A percentile compares a stretch with the other conserved stretches of the same genome.
Conservation (phyloP, 306 rosid genomes). For the Dryas alaskensis region DNA sequence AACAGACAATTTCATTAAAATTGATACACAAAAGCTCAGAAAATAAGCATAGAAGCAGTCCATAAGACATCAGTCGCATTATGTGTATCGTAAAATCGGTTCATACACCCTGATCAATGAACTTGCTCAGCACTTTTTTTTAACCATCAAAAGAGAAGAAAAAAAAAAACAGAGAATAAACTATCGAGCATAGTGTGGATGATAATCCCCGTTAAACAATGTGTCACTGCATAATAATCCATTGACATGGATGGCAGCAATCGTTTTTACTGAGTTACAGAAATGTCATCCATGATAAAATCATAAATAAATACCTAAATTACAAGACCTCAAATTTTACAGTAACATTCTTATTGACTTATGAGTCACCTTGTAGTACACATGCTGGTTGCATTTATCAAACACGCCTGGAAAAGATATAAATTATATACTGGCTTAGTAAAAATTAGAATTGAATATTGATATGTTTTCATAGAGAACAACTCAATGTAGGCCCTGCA, state of each 20-base stretch:
- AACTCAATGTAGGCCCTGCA: neutral
- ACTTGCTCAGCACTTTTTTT: neutral
- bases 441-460: neutral
- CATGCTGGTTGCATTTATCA: neutral
- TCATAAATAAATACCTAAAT: neutral
- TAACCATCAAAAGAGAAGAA: neutral
- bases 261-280: neutral
- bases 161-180: neutral
- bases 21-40: neutral
- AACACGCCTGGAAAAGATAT: neutral
- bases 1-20: constrained; percentile 22
- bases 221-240: neutral
- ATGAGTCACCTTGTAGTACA: neutral
- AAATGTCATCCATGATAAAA: neutral
- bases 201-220: neutral
- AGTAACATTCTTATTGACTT: neutral
- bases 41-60: neutral
- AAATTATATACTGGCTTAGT: neutral
- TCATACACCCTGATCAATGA: neutral
- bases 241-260: neutral
- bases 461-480: neutral
- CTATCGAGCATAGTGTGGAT: neutral
- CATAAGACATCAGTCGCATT: neutral
- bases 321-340: neutral
- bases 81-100: neutral